A percentile compares a stretch with the other conserved stretches of the same genome.
phyloP scores from a whole-genome alignment of 106 monocot genomes.

The Dendrobium officinale region DNA sequence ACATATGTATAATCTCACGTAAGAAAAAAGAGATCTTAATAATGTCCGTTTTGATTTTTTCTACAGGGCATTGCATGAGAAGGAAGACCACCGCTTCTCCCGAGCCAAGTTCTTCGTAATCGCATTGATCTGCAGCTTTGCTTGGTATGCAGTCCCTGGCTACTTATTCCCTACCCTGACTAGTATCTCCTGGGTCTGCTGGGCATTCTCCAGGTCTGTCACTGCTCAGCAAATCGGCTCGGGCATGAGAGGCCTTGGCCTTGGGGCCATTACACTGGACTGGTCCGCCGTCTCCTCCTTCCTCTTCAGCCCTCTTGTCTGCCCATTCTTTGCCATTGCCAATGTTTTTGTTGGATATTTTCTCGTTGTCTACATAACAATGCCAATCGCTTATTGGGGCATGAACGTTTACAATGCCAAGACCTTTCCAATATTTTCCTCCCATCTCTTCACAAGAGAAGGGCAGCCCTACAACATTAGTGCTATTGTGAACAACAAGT shows the following conservation, averaged over 20 bases:
- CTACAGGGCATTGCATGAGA: constrained; percentile 88
- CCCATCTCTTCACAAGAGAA: constrained; percentile 43
- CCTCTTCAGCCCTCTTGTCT: constrained; percentile 75
- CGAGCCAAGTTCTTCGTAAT: constrained; percentile 88
- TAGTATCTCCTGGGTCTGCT: constrained; percentile 77
- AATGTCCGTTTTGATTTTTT: not conserved
- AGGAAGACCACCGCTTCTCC: constrained; percentile 55
- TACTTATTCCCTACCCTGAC: constrained; percentile 82
- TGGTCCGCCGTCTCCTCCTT: constrained; percentile 80
- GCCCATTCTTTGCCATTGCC: constrained; percentile 83
- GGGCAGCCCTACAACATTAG: constrained; percentile 54
- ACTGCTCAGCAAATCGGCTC: constrained; percentile 92
- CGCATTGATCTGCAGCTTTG: constrained; percentile 67
- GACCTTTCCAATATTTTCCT: constrained; percentile 87
- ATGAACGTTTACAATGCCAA: constrained; percentile 61
- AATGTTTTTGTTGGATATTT: constrained; percentile 71
- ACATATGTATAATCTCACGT: too few relatives aligned
- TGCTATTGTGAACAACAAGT: constrained; percentile 64
- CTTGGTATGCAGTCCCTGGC: constrained; percentile 78
- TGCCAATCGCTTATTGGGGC: constrained; percentile 69
- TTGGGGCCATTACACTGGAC: constrained; percentile 83
- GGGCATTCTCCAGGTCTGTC: constrained; percentile 74
- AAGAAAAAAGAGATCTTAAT: too few relatives aligned
- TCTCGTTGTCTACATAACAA: constrained; percentile 43
- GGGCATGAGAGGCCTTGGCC: constrained; percentile 67